Conservation (phyloP, 2,329 filamentous ascomycete species). For the Pestalotiopsis sp. region DNA sequence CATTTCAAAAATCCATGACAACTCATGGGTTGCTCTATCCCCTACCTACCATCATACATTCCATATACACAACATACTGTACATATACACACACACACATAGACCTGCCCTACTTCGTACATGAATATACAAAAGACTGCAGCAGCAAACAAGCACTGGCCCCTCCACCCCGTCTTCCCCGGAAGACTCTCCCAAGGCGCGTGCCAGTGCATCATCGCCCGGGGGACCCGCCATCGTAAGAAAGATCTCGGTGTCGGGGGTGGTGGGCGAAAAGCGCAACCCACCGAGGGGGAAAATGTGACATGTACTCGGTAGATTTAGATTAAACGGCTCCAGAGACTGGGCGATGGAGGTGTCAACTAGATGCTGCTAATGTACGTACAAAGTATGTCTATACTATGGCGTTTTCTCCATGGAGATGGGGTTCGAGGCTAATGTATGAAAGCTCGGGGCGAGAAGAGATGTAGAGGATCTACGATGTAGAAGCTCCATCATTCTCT, state of each 20-base stretch:
- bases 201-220: not conserved
- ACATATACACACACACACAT: too few species aligned
- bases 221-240: not conserved
- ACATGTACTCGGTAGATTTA: not conserved
- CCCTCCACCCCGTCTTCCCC: not conserved
- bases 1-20: too few species aligned
- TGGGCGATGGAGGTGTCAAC: not conserved
- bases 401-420: not conserved
- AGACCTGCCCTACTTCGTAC: too few species aligned
- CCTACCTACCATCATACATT: too few species aligned
- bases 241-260: too few species aligned
- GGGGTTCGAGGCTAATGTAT: not conserved
- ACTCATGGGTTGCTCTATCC: too few species aligned
- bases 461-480: not conserved
- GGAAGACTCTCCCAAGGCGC: not conserved
- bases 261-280: too few species aligned
- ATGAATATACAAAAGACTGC: too few species aligned
- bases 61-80: too few species aligned
- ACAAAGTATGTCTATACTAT: too few species aligned
- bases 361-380: not conserved
- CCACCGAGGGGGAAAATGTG: not conserved
- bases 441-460: not conserved
- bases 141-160: not conserved
- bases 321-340: not conserved
- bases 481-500: not conserved